Percentiles rank a stretch among this genome's conserved stretches.
These are phyloP conservation scores for Termitomyces sp. DNA, from an alignment of 768 basidiomycete genomes.

Conservation along the genomic window DNA sequence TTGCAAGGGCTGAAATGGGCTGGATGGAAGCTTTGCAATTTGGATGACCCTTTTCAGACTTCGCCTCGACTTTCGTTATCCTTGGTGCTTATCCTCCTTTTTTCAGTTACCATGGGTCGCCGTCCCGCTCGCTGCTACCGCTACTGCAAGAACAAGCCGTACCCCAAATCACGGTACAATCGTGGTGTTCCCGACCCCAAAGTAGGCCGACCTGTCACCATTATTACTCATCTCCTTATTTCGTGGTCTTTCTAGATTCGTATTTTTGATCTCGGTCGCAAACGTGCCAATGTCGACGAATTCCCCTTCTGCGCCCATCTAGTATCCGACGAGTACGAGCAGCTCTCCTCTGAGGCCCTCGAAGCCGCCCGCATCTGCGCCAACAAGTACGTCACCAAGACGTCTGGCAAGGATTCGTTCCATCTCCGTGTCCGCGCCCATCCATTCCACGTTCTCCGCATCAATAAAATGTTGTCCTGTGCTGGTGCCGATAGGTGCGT, in stretches of 20 bases:
- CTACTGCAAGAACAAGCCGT: constrained; percentile 99
- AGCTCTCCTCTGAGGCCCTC: constrained; percentile 90
- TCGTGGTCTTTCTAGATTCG: constrained; percentile 58
- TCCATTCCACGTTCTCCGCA: constrained; percentile 97
- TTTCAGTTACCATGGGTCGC: constrained; percentile 70
- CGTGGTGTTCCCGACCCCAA: constrained; percentile 98
- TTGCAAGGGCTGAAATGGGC: not conserved
- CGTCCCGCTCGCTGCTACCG: constrained; percentile 98
- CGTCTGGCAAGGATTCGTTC: constrained; percentile 97
- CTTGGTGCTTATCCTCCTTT: not conserved
- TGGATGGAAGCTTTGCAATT: constrained; percentile 7
- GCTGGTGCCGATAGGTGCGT: constrained; percentile 94
- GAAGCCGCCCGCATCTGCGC: constrained; percentile 99
- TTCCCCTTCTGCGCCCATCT: constrained; percentile 97
- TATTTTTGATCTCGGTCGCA: constrained; percentile 94
- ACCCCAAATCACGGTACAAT: constrained; percentile 93
- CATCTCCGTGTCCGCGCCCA: constrained; percentile 95
- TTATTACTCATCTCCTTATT: not conserved
- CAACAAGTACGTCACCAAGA: constrained; percentile 99
- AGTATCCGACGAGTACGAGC: constrained; percentile 98
- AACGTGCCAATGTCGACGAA: constrained; percentile 94
- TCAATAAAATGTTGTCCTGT: constrained; percentile 99
- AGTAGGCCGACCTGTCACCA: constrained; percentile 33
- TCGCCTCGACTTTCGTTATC: not conserved
- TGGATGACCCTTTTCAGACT: constrained; percentile 14